Evolutionary conservation across 352 stramenopile genomes (phyloP).

Genomic region (Globisporangium recalcitrans): DNA sequence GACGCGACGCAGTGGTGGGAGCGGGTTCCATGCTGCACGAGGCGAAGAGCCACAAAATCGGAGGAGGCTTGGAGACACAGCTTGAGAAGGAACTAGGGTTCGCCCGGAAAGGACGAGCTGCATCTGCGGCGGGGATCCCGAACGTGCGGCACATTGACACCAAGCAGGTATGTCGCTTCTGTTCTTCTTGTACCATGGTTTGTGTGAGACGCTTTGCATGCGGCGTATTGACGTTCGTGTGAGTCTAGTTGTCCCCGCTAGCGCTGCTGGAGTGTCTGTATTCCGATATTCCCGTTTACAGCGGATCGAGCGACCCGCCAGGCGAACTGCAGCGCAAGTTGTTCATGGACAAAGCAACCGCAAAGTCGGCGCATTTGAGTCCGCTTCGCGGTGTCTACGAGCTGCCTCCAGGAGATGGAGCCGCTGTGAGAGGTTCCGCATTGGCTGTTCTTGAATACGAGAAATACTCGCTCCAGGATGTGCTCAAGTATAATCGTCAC

Average conservation of each 20-base stretch:
- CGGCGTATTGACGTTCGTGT: background rate
- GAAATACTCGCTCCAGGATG: constrained; percentile 52
- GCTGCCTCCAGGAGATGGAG: background rate
- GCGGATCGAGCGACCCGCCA: background rate
- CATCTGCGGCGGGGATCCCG: background rate
- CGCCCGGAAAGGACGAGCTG: background rate
- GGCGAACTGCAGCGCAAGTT: background rate
- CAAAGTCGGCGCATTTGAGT: constrained; percentile 23
- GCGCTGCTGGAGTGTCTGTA: constrained; percentile 49
- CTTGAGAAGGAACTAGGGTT: constrained; percentile 38
- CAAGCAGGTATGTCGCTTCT: background rate
- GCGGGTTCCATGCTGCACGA: background rate
- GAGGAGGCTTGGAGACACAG: constrained; percentile 32
- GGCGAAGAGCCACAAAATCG: background rate
- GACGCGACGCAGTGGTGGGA: background rate
- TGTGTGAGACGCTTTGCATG: background rate
- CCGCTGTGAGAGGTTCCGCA: background rate
- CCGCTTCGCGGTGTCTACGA: constrained; percentile 33
- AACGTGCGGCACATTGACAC: background rate
- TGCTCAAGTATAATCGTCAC: constrained; percentile 67
- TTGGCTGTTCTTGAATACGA: constrained; percentile 70
- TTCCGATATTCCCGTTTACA: constrained; percentile 39
- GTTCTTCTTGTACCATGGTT: background rate
- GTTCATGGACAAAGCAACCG: background rate
- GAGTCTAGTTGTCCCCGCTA: constrained; percentile 17